These are phyloP conservation scores for Colletotrichum orchidophilum DNA, from an alignment of 2,329 filamentous ascomycete genomes.

Conservation along the genomic window DNA sequence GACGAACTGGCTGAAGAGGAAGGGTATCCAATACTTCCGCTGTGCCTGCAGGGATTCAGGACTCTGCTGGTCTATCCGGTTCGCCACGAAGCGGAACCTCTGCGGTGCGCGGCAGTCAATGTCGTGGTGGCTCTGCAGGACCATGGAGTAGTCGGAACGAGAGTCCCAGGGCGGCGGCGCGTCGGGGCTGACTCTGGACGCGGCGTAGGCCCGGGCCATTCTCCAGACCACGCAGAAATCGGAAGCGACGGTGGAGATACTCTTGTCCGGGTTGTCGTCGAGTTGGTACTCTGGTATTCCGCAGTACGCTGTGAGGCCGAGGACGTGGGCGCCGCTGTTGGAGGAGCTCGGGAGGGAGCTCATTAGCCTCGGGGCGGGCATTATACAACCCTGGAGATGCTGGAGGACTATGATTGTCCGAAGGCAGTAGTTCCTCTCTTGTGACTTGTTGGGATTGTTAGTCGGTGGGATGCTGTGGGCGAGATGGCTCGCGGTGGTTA, in stretches of 20 bases:
- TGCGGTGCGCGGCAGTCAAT: slow-evolving; percentile 60
- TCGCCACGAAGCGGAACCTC: slow-evolving; percentile 59
- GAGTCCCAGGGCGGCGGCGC: slow-evolving; percentile 52
- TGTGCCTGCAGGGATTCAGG: slow-evolving; percentile 52
- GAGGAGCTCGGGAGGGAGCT: not conserved
- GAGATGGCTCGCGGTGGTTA: slow-evolving; percentile 38
- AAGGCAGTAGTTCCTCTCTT: slow-evolving; percentile 44
- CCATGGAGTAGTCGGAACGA: slow-evolving; percentile 61
- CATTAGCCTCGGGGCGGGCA: slow-evolving; percentile 5
- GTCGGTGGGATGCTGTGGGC: slow-evolving; percentile 35
- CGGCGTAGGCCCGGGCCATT: slow-evolving; percentile 56
- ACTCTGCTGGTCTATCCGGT: slow-evolving; percentile 54
- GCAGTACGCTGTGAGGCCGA: not conserved
- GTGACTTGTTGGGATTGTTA: slow-evolving; percentile 33
- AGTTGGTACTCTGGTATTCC: not conserved
- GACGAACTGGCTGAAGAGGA: slow-evolving; percentile 61
- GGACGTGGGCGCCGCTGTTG: not conserved
- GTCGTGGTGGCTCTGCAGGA: slow-evolving; percentile 60
- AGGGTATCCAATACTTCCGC: slow-evolving; percentile 62
- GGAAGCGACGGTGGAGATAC: slow-evolving; percentile 55
- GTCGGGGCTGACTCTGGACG: slow-evolving; percentile 53
- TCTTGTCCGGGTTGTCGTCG: slow-evolving; percentile 39
- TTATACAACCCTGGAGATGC: slow-evolving; percentile 49
- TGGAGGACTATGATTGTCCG: slow-evolving; percentile 54
- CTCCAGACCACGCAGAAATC: slow-evolving; percentile 58